Evolutionary conservation across 495 filamentous ascomycete genomes (phyloP).

Genomic region (Niebla homalea): DNA sequence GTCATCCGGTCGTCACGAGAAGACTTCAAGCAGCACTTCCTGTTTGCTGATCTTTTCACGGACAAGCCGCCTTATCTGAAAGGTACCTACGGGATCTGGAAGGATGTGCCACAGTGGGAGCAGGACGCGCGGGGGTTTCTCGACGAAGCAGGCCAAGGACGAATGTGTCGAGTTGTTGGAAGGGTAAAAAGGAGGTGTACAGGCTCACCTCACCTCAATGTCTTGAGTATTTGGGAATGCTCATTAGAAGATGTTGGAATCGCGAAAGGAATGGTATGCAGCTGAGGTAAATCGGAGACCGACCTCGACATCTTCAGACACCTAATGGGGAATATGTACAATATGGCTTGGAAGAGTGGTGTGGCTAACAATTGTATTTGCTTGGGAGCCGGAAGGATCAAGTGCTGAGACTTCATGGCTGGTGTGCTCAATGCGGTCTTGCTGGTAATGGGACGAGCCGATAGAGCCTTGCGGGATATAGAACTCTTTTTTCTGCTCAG

Average conservation of each 20-base stretch:
- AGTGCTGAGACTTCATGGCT: slow-evolving; percentile 12
- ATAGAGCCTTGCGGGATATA: no score
- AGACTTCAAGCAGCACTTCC: slow-evolving; percentile 15
- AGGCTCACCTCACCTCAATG: slow-evolving; percentile 7
- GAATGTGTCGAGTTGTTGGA: slow-evolving; percentile 15
- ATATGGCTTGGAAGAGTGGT: background rate
- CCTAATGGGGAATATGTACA: background rate
- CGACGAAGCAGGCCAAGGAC: slow-evolving; percentile 11
- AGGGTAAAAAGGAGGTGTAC: slow-evolving; percentile 9
- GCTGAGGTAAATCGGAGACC: background rate
- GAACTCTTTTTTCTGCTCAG: no score
- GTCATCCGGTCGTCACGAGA: slow-evolving; percentile 10
- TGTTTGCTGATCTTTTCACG: slow-evolving; percentile 19
- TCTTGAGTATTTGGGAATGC: slow-evolving; percentile 19
- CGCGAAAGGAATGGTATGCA: slow-evolving; percentile 15
- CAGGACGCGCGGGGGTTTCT: slow-evolving; percentile 14
- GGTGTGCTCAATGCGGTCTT: background rate
- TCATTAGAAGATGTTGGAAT: slow-evolving; percentile 18
- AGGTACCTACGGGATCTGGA: slow-evolving; percentile 17
- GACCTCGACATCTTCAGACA: background rate
- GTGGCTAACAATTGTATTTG: background rate
- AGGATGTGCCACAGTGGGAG: slow-evolving; percentile 15
- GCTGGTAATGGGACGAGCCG: no score
- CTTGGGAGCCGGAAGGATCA: slow-evolving; percentile 4
- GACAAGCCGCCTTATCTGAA: slow-evolving; percentile 16